These are phyloP conservation scores for Basipetospora chlamydospora DNA, from an alignment of 2,329 filamentous ascomycete species.

Conservation along the genomic window DNA sequence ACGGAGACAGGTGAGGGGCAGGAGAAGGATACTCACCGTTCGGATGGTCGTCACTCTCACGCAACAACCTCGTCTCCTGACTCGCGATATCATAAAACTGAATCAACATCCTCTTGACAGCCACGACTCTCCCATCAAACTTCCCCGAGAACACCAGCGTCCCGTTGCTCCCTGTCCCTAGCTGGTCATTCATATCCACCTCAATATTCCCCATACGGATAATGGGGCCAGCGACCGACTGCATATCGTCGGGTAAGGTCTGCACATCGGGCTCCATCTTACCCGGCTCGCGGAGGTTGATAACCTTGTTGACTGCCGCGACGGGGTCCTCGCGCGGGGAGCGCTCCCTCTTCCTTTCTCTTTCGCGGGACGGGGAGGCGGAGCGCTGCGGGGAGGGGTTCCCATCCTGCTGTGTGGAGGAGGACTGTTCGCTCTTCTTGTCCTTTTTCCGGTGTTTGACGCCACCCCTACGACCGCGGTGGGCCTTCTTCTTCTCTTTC, in stretches of 20 bases:
- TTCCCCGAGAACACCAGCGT: constrained; percentile 91
- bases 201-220: constrained; percentile 50
- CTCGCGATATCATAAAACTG: constrained; percentile 93
- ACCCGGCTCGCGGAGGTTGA: constrained; percentile 38
- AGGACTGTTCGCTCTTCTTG: constrained; percentile 36
- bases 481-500: constrained; percentile 30
- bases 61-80: constrained; percentile 77
- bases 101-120: constrained; percentile 91
- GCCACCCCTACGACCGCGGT: constrained; percentile 58
- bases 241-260: constrained; percentile 41
- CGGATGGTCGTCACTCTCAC: constrained; percentile 88
- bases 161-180: constrained; percentile 82
- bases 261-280: constrained; percentile 47
- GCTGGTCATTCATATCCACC: constrained; percentile 47
- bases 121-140: constrained; percentile 84
- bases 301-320: constrained; percentile 36
- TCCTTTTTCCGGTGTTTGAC: constrained; percentile 50
- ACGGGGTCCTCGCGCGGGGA: constrained; percentile 29
- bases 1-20: neutral
- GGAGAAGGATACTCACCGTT: constrained; percentile 58
- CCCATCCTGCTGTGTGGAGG: too few species aligned
- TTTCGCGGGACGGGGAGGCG: neutral
- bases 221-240: constrained; percentile 43
- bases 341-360: too few species aligned
- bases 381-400: constrained; percentile 18